Evolutionary conservation across 1,139 yeast species (phyloP).

Genomic region (Kodamaea alishanica): DNA sequence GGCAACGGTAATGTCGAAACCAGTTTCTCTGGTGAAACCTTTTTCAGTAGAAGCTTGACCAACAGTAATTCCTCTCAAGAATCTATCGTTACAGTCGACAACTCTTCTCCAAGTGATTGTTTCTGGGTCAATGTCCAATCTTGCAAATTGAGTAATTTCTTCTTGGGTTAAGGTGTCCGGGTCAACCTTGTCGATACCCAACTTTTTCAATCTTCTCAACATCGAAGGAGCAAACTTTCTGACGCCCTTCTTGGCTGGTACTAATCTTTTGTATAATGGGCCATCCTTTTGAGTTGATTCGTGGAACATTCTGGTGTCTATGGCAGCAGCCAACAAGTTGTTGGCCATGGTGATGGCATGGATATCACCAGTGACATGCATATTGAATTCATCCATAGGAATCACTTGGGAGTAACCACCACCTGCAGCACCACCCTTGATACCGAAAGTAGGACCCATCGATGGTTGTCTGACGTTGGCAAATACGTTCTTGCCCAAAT

Average conservation of each 20-base stretch:
- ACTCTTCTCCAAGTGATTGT: conserved; percentile 97
- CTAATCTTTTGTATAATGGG: conserved; percentile 80
- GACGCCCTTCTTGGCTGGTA: conserved; percentile 80
- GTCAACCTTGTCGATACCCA: conserved; percentile 76
- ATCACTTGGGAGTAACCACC: conserved; percentile 98
- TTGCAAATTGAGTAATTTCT: conserved; percentile 71
- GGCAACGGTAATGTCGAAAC: conserved; percentile 96
- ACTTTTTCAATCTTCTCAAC: conserved; percentile 71
- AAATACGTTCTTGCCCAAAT: conserved; percentile 77
- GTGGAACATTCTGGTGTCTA: conserved; percentile 97
- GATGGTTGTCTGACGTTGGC: conserved; percentile 98
- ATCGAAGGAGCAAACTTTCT: conserved; percentile 77
- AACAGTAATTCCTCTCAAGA: conserved; percentile 84
- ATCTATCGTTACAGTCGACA: conserved; percentile 93
- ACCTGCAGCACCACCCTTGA: conserved; percentile 99
- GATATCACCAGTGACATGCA: conserved; percentile 97
- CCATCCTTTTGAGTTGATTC: conserved; percentile 91
- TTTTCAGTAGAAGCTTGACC: conserved; percentile 95
- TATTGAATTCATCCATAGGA: conserved; percentile 98
- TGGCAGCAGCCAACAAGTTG: conserved; percentile 93
- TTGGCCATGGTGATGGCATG: conserved; percentile 97
- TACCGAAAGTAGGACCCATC: conserved; percentile 99
- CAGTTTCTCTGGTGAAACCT: conserved; percentile 85
- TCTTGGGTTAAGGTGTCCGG: conserved; percentile 81
- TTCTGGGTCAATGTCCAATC: conserved; percentile 90